Percentiles rank a stretch among this genome's conserved stretches.
phyloP scores from a whole-genome alignment of 257 asterid genomes.

The Oldenlandia corymbosa region DNA sequence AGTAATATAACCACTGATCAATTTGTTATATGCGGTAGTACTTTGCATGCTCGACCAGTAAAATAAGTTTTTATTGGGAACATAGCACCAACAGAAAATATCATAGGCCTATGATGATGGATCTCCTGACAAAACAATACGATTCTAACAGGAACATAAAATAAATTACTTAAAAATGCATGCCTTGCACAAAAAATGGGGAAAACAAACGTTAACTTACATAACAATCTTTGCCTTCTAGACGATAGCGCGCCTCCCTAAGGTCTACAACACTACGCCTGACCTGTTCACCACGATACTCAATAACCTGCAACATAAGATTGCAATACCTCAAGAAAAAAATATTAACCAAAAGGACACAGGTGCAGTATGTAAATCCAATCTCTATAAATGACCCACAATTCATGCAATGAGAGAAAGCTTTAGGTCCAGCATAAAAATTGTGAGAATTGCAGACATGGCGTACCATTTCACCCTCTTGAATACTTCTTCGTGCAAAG shows the following conservation, averaged over 20 bases:
- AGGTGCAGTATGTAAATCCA: constrained; percentile 5
- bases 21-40: not conserved
- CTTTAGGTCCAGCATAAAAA: not conserved
- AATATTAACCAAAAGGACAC: constrained; percentile 7
- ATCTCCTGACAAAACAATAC: not conserved
- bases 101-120: not conserved
- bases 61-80: not conserved
- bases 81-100: not conserved
- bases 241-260: constrained; percentile 68
- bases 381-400: not conserved
- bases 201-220: constrained; percentile 47
- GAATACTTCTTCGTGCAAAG: constrained; percentile 78
- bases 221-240: constrained; percentile 92
- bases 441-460: not conserved
- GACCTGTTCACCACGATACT: constrained; percentile 89
- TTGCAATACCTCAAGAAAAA: constrained; percentile 8
- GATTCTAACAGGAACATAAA: not conserved
- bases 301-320: constrained; percentile 54
- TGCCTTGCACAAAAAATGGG: constrained; percentile 1
- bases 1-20: not conserved
- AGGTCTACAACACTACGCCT: constrained; percentile 84
- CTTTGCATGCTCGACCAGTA: not conserved
- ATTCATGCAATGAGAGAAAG: not conserved
- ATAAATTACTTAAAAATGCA: not conserved
- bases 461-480: constrained; percentile 90